A percentile compares a stretch with the other conserved stretches of the same genome.
phyloP scores from a whole-genome alignment of 202 grass and related monocot genomes.

The Saccharum hybrid region DNA sequence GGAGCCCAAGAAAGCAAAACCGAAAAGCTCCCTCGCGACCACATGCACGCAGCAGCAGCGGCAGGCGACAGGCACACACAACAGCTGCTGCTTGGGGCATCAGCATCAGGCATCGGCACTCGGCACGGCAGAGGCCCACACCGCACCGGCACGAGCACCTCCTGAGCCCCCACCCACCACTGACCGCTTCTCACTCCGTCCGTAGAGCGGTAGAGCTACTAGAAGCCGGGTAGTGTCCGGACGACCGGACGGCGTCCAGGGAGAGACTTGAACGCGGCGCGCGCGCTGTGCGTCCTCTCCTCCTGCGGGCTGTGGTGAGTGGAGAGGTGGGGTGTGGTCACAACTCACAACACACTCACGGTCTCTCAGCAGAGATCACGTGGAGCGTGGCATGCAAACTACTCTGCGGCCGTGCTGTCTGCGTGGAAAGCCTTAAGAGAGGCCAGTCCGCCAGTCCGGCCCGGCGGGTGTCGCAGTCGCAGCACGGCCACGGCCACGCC shows the following conservation, averaged over 20 bases:
- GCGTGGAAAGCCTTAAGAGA: neutral
- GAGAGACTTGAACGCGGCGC: slow-evolving; percentile 1
- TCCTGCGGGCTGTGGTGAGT: neutral
- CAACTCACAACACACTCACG: no score
- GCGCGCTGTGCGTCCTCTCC: neutral
- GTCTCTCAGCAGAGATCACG: slow-evolving; percentile 24
- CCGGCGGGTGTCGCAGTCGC: neutral
- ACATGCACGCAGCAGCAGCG: slow-evolving; percentile 26
- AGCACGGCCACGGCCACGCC: neutral
- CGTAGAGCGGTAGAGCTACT: neutral
- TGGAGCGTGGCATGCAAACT: slow-evolving; percentile 30
- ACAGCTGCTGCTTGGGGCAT: neutral
- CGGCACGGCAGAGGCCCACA: neutral
- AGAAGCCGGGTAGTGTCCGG: neutral
- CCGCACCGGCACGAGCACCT: neutral
- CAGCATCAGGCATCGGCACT: no score
- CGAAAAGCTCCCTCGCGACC: neutral
- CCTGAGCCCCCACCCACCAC: slow-evolving; percentile 7
- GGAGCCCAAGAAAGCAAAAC: no score
- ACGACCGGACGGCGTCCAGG: neutral
- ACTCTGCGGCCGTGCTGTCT: neutral
- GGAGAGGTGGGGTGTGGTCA: no score
- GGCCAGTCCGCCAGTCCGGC: neutral
- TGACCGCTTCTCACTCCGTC: slow-evolving; percentile 15
- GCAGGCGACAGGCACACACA: no score